Conservation (phyloP, 345 rosid genomes). For the Acer saccharum region DNA sequence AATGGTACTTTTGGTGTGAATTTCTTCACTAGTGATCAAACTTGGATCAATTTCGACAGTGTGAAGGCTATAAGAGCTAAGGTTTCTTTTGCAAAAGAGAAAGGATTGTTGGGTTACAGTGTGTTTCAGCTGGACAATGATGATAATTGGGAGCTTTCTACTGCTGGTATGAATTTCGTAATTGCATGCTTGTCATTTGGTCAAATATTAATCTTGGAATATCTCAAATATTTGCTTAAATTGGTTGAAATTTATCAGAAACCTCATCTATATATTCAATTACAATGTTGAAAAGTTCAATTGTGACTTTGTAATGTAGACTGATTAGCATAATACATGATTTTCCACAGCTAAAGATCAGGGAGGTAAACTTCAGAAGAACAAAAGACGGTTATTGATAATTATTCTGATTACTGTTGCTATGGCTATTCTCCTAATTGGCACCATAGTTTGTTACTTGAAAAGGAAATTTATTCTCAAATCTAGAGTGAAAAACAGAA, state of each 20-base stretch:
- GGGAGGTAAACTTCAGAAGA: background rate
- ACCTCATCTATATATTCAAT: too few relatives aligned
- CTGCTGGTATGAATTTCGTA: background rate
- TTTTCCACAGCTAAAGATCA: background rate
- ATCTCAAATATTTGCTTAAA: too few relatives aligned
- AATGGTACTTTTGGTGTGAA: slow-evolving; percentile 6
- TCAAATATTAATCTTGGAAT: background rate
- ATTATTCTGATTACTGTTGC: slow-evolving; percentile 3
- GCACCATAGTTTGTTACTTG: slow-evolving; percentile 2
- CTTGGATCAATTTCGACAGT: slow-evolving; percentile 14
- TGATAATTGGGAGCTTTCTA: slow-evolving; percentile 12
- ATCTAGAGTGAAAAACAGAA: background rate
- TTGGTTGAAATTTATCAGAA: too few relatives aligned
- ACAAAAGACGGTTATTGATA: background rate
- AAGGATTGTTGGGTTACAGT: slow-evolving; percentile 12
- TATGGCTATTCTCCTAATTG: background rate
- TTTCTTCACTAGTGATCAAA: background rate
- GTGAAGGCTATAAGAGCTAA: slow-evolving; percentile 18
- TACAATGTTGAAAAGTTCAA: too few relatives aligned
- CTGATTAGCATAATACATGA: background rate
- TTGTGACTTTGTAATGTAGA: too few relatives aligned
- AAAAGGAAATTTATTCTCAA: background rate
- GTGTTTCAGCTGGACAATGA: slow-evolving; percentile 16
- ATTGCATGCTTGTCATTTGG: background rate
- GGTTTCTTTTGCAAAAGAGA: slow-evolving; percentile 17